phyloP scores from a whole-genome alignment of 2,329 filamentous ascomycete species.

The Scopulariopsis brevicaulis region DNA sequence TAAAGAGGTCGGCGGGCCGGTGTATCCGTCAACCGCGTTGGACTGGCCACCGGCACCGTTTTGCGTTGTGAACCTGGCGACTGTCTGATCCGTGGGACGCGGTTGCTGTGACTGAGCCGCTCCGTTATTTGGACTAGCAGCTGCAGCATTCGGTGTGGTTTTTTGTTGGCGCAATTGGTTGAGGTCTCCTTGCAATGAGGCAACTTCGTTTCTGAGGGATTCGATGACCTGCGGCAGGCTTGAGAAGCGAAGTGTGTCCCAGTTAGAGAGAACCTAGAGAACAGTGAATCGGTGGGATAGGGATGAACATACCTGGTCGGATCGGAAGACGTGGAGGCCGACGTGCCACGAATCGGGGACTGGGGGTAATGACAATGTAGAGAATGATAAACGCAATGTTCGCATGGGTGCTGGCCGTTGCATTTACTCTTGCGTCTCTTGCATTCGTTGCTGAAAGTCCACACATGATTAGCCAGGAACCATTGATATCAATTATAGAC shows the following conservation, averaged over 20 bases:
- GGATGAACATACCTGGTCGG: background rate
- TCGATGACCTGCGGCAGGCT: background rate
- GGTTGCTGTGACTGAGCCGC: background rate
- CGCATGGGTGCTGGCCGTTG: background rate
- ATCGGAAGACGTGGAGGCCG: background rate
- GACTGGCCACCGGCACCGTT: background rate
- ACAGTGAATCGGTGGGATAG: background rate
- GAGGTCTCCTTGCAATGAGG: background rate
- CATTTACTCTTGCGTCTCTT: background rate
- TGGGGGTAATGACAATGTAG: background rate
- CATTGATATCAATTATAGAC: too few relatives aligned
- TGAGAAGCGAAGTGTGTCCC: background rate
- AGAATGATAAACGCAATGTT: background rate
- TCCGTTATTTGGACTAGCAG: background rate
- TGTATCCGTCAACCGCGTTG: background rate
- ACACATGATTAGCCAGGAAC: too few relatives aligned
- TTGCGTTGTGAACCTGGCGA: background rate
- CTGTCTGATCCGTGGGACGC: background rate
- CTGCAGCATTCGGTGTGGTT: background rate
- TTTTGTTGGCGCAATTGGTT: background rate
- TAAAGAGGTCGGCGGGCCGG: background rate
- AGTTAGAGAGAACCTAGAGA: background rate
- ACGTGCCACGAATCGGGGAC: background rate
- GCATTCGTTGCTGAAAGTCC: background rate
- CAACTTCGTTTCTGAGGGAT: background rate